Conservation (phyloP, 768 basidiomycete species). For the Leucosporidium yakuticum region DNA sequence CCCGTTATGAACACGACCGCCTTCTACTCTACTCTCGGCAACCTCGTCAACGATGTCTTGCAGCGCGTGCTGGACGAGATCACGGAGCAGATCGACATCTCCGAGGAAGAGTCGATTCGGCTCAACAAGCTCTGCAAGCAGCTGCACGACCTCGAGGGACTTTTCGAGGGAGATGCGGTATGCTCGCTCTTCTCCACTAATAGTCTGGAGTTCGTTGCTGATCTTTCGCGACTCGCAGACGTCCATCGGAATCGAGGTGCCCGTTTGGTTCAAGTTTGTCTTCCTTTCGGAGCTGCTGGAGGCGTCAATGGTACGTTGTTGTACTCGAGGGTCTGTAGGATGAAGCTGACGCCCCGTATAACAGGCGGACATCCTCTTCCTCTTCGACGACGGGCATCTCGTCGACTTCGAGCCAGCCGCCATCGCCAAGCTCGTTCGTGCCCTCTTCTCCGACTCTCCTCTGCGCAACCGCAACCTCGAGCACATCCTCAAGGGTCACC, state of each 20-base stretch:
- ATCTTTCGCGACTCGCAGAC: conserved; percentile 17
- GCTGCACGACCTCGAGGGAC: conserved; percentile 44
- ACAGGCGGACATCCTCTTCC: conserved; percentile 48
- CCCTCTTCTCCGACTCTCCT: conserved; percentile 43
- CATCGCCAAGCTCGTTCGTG: conserved; percentile 44
- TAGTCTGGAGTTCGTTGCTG: fast-evolving
- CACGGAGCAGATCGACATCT: conserved; percentile 45
- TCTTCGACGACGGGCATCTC: conserved; percentile 46
- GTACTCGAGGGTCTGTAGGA: conserved; percentile 17
- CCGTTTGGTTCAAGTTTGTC: conserved; percentile 48
- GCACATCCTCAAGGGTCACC: conserved; percentile 31
- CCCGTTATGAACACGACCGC: conserved; percentile 41
- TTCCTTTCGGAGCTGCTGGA: conserved; percentile 48
- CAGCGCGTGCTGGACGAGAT: conserved; percentile 42
- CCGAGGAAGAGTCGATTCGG: conserved; percentile 45
- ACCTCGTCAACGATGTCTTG: conserved; percentile 43
- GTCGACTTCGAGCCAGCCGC: conserved; percentile 46
- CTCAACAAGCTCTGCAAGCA: conserved; percentile 45
- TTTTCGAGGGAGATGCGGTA: conserved; percentile 39
- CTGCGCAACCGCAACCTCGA: conserved; percentile 35
- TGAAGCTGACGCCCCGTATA: conserved; percentile 30
- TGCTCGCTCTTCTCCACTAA: background rate
- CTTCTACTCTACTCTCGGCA: conserved; percentile 41
- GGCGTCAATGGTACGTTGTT: conserved; percentile 33
- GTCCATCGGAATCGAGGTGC: conserved; percentile 43